Evolutionary conservation across 257 asterid species (phyloP).

Genomic region (Salvia splendens): DNA sequence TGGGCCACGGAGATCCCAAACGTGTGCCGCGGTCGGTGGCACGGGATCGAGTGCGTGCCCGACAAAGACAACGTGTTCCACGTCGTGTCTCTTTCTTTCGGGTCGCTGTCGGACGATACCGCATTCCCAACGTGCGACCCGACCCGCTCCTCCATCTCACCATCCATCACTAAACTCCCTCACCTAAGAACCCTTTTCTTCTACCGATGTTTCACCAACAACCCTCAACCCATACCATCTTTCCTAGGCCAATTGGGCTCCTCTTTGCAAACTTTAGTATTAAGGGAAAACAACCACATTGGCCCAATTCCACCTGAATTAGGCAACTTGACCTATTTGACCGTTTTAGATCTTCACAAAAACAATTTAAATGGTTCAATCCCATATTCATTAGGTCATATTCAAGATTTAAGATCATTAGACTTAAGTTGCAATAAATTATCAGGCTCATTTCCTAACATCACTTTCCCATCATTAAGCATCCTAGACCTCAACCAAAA

Average conservation of each 20-base stretch:
- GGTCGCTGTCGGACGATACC: conserved; percentile 80
- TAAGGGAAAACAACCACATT: conserved; percentile 66
- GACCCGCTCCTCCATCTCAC: conserved; percentile 55
- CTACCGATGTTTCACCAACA: conserved; percentile 62
- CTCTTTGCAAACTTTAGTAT: conserved; percentile 58
- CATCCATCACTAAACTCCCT: conserved; percentile 69
- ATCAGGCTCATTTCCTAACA: conserved; percentile 61
- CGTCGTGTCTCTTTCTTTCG: conserved; percentile 78
- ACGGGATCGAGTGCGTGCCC: conserved; percentile 91
- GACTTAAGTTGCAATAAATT: conserved; percentile 74
- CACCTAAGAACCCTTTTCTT: conserved; percentile 71
- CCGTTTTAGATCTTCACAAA: conserved; percentile 70
- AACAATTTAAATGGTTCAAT: conserved; percentile 77
- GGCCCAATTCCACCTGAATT: conserved; percentile 72
- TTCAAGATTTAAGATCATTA: conserved; percentile 58
- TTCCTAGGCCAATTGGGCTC: conserved; percentile 71
- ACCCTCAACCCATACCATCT: conserved; percentile 72
- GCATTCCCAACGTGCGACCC: conserved; percentile 83
- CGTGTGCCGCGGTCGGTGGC: conserved; percentile 92
- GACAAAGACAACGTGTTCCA: conserved; percentile 74
- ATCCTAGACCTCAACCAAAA: conserved; percentile 77
- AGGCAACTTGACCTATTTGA: conserved; percentile 62
- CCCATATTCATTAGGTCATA: conserved; percentile 52
- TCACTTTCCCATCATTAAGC: conserved; percentile 48
- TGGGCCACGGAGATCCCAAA: conserved; percentile 87